Conservation (phyloP, 2,329 filamentous ascomycete species). For the Remersonia thermophila region DNA sequence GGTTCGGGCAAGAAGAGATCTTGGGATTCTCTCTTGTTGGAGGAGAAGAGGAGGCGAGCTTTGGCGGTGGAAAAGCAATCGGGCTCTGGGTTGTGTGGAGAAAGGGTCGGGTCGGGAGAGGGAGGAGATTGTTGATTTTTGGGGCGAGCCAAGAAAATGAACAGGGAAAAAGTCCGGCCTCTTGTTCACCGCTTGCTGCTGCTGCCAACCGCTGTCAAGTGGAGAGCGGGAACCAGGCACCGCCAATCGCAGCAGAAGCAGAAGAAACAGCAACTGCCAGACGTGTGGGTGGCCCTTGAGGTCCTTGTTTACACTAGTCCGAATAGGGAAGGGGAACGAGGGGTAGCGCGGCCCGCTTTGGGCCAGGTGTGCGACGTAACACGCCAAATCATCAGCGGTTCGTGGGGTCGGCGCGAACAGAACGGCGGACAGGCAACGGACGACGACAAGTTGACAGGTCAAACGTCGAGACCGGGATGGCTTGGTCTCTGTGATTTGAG, state of each 20-base stretch:
- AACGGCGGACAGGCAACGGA: no score
- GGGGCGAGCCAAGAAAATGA: conserved; percentile 17
- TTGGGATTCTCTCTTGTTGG: no score
- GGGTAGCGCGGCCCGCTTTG: conserved; percentile 14
- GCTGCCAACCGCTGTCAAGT: no score
- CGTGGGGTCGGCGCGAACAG: conserved; percentile 4
- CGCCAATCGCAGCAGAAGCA: conserved; percentile 15
- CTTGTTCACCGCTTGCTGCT: conserved; percentile 18
- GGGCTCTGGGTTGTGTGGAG: conserved; percentile 10
- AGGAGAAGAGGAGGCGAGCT: conserved; percentile 12
- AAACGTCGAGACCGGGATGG: no score
- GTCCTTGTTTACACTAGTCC: conserved; percentile 12
- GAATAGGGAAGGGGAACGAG: conserved; percentile 2
- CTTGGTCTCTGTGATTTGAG: no score
- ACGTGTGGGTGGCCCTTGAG: no score
- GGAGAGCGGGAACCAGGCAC: conserved; percentile 18
- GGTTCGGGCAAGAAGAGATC: conserved; percentile 2
- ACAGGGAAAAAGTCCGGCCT: conserved; percentile 10
- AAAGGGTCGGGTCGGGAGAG: conserved; percentile 14
- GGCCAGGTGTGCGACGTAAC: conserved; percentile 3
- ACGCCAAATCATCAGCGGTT: conserved; percentile 3
- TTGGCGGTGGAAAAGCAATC: conserved; percentile 11
- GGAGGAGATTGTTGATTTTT: conserved; percentile 22
- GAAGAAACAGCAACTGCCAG: no score
- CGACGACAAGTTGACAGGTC: no score